Conservation (phyloP, 1,284 basidiomycete species). For the Neotropicomus parvogracilis region DNA sequence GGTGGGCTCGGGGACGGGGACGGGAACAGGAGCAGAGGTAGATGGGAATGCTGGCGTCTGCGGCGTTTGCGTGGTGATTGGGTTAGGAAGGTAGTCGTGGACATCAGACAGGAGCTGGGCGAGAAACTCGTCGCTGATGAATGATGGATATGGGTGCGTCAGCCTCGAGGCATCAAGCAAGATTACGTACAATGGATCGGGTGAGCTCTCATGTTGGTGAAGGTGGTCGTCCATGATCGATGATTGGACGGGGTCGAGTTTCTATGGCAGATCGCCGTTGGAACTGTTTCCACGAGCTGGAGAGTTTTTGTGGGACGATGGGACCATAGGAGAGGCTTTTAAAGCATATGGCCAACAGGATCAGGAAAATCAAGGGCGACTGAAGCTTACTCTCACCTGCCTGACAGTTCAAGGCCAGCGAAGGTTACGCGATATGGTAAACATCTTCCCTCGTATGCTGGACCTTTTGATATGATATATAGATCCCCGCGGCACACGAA, state of each 20-base stretch:
- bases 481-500: neutral
- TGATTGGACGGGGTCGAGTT: neutral
- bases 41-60: neutral
- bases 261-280: neutral
- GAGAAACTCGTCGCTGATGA: slow-evolving; percentile 15
- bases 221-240: slow-evolving; percentile 8
- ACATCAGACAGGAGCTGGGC: slow-evolving; percentile 15
- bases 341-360: neutral
- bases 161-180: neutral
- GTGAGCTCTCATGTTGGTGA: neutral
- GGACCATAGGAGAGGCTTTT: slow-evolving; percentile 3
- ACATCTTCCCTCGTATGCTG: neutral
- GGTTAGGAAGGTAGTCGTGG: neutral
- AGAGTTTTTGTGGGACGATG: neutral
- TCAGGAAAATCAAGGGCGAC: neutral
- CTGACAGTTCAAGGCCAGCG: neutral
- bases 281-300: neutral
- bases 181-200: slow-evolving; percentile 15
- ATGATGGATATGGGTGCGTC: neutral
- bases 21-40: neutral
- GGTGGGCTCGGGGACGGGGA: neutral
- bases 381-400: neutral
- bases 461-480: slow-evolving; percentile 3
- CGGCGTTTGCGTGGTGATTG: neutral
- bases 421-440: neutral